These are phyloP conservation scores for Prunus salicina DNA, from an alignment of 306 rosid genomes.

Conservation along the genomic window DNA sequence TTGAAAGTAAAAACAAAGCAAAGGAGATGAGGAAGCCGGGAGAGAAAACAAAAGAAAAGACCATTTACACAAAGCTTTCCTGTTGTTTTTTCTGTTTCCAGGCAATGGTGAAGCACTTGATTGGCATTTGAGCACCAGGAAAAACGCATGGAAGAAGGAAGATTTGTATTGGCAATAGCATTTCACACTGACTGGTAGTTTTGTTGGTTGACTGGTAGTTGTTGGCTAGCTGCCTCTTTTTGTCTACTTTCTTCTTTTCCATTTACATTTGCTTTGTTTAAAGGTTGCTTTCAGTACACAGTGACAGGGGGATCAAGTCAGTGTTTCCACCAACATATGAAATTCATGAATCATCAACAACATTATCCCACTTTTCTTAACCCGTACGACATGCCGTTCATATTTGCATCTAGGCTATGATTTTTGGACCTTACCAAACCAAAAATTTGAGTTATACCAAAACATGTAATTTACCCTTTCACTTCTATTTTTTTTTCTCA, in stretches of 20 bases:
- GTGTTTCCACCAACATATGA: background rate
- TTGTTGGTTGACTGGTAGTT: constrained; percentile 56
- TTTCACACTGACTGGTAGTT: constrained; percentile 53
- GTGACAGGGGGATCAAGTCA: background rate
- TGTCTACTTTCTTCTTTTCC: background rate
- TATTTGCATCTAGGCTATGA: background rate
- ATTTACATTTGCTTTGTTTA: background rate
- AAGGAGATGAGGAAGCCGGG: background rate
- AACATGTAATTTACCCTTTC: too few relatives aligned
- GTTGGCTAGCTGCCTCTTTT: background rate
- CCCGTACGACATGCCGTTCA: background rate
- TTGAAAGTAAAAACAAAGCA: constrained; percentile 20
- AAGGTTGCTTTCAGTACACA: background rate
- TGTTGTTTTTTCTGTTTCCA: constrained; percentile 4
- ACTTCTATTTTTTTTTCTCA: too few relatives aligned
- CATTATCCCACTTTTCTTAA: background rate
- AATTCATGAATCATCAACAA: background rate
- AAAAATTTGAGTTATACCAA: too few relatives aligned
- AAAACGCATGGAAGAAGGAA: constrained; percentile 11
- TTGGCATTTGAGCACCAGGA: background rate
- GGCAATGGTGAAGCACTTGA: background rate
- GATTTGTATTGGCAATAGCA: constrained; percentile 4
- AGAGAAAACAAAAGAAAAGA: background rate
- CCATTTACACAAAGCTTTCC: constrained; percentile 6
- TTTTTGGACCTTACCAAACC: too few relatives aligned